phyloP scores from a whole-genome alignment of 2,329 filamentous ascomycete genomes.

The Fusarium odoratissimum region DNA sequence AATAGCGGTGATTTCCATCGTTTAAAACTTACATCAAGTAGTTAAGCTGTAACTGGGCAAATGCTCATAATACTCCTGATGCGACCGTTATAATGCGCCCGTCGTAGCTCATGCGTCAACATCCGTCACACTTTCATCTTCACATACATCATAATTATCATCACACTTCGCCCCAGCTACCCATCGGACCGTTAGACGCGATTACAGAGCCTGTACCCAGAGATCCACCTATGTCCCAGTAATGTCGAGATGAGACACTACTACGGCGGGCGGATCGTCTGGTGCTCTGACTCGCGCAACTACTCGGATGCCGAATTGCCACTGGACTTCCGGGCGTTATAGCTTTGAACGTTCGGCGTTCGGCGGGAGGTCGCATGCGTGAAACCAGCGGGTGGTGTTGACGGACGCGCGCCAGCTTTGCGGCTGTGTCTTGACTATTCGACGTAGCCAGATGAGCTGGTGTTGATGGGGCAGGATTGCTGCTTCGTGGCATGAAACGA shows the following conservation, averaged over 20 bases:
- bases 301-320: slow-evolving; percentile 65
- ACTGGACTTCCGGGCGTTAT: slow-evolving; percentile 62
- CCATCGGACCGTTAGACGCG: slow-evolving; percentile 74
- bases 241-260: slow-evolving; percentile 81
- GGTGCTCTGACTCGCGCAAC: slow-evolving; percentile 89
- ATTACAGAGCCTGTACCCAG: slow-evolving; percentile 80
- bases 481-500: slow-evolving; percentile 71
- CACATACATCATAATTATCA: slow-evolving; percentile 10
- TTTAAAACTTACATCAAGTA: slow-evolving; percentile 26
- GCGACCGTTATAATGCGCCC: slow-evolving; percentile 17
- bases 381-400: slow-evolving; percentile 90
- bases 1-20: slow-evolving; percentile 31
- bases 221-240: slow-evolving; percentile 90
- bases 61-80: slow-evolving; percentile 27
- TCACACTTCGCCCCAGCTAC: slow-evolving; percentile 82
- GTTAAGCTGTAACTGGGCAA: slow-evolving; percentile 3
- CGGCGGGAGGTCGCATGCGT: slow-evolving; percentile 58
- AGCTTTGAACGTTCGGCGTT: slow-evolving; percentile 68
- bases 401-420: slow-evolving; percentile 84
- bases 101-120: slow-evolving; percentile 9
- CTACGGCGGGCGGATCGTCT: slow-evolving; percentile 76
- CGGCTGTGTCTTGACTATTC: slow-evolving; percentile 73
- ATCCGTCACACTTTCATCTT: slow-evolving; percentile 16
- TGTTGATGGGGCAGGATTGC: slow-evolving; percentile 55
- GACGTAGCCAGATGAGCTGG: slow-evolving; percentile 61